Percentiles rank a stretch among this genome's conserved stretches.
Conservation (phyloP, 257 asterid species). For the Oldenlandia corymbosa region DNA sequence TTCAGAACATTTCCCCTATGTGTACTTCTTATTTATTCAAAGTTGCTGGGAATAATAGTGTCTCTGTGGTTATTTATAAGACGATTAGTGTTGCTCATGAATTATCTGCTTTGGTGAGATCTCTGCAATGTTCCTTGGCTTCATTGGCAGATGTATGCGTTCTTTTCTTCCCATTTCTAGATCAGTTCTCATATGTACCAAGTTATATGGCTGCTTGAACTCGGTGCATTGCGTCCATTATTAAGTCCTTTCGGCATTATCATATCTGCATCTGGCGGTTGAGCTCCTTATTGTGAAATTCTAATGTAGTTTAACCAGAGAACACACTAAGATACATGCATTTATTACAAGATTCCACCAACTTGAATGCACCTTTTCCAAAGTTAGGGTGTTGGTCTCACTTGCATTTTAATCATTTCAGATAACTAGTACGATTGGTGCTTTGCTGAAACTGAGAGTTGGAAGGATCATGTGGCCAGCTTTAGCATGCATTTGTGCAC, state of each 20-base stretch:
- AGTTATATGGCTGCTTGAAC: not conserved
- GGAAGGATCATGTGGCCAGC: conserved; percentile 5
- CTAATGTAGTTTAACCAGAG: not conserved
- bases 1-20: not conserved
- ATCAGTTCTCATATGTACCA: not conserved
- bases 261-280: too few relatives aligned
- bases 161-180: not conserved
- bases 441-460: conserved; percentile 1
- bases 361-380: not conserved
- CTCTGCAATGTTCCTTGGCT: not conserved
- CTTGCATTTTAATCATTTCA: conserved; percentile 6
- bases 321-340: not conserved
- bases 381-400: not conserved
- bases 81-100: not conserved
- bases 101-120: not conserved
- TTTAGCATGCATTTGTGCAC: not conserved
- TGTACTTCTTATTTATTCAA: not conserved
- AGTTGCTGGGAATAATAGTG: not conserved
- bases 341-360: not conserved
- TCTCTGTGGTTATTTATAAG: not conserved
- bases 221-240: not conserved
- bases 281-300: not conserved
- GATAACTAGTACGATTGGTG: conserved; percentile 16
- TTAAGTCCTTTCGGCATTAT: conserved; percentile 4
- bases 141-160: not conserved